A percentile compares a stretch with the other conserved stretches of the same genome.
Evolutionary conservation across 768 basidiomycete genomes (phyloP).

Genomic region (Amanita rimosa): DNA sequence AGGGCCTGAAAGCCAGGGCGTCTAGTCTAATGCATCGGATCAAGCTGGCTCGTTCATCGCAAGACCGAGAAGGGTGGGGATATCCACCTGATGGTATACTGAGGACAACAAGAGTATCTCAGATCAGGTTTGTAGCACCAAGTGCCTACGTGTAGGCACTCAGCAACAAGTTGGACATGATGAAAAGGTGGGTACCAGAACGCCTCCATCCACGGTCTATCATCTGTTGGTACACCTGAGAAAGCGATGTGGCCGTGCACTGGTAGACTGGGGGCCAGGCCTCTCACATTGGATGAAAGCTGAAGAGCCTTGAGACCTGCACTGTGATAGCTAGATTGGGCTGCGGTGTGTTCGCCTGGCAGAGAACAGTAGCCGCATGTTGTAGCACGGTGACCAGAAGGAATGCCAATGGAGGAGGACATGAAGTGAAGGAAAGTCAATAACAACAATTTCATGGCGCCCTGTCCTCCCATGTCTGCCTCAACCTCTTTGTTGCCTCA

Average conservation of each 20-base stretch:
- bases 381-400: slow-evolving; percentile 21
- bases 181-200: slow-evolving; percentile 33
- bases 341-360: slow-evolving; percentile 33
- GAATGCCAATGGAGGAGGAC: slow-evolving; percentile 23
- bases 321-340: slow-evolving; percentile 30
- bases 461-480: neutral
- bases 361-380: slow-evolving; percentile 63
- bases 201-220: slow-evolving; percentile 81
- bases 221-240: slow-evolving; percentile 70
- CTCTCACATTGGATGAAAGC: slow-evolving; percentile 41
- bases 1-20: slow-evolving; percentile 51
- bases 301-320: slow-evolving; percentile 39
- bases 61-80: slow-evolving; percentile 4
- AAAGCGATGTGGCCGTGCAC: neutral
- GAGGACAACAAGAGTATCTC: slow-evolving; percentile 77
- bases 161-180: neutral
- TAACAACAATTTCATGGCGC: slow-evolving; percentile 1
- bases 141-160: slow-evolving; percentile 26
- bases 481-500: slow-evolving; percentile 39
- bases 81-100: slow-evolving; percentile 83
- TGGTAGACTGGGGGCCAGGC: neutral
- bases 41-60: slow-evolving; percentile 2
- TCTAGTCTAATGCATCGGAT: slow-evolving; percentile 41
- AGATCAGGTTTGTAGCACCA: slow-evolving; percentile 89
- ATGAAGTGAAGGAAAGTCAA: neutral